A percentile compares a stretch with the other conserved stretches of the same genome.
Evolutionary conservation across 1,139 yeast genomes (phyloP).

Genomic region (Hansenula sp.): DNA sequence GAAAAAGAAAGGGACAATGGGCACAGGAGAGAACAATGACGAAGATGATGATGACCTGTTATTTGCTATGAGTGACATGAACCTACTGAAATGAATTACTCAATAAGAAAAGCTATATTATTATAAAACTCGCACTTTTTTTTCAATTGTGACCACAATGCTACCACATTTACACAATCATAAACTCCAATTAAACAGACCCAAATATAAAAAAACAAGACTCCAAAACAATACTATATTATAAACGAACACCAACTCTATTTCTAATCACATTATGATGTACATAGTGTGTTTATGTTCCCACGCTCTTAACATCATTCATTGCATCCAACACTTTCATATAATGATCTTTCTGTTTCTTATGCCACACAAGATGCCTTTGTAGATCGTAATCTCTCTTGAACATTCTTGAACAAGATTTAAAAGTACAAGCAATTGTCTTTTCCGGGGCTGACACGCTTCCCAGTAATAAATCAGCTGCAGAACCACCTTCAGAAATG

Average conservation of each 20-base stretch:
- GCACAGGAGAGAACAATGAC: constrained; percentile 24
- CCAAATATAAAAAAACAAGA: no score
- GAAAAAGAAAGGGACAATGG: constrained; percentile 5
- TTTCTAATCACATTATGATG: no score
- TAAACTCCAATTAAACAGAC: no score
- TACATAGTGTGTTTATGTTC: no score
- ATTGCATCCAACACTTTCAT: not conserved
- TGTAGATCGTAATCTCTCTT: constrained; percentile 43
- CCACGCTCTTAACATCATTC: not conserved
- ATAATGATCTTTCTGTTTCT: constrained; percentile 26
- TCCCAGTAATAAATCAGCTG: constrained; percentile 29
- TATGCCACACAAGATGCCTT: constrained; percentile 57
- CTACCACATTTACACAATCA: no score
- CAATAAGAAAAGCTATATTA: not conserved
- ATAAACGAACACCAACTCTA: no score
- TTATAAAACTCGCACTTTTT: no score
- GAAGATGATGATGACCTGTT: constrained; percentile 79
- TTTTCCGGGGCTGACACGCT: constrained; percentile 36
- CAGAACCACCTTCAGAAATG: constrained; percentile 19
- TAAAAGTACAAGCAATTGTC: constrained; percentile 40
- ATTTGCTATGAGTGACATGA: constrained; percentile 91
- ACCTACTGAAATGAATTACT: constrained; percentile 27
- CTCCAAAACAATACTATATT: no score
- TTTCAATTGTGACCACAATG: no score
- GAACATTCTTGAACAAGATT: constrained; percentile 45